Conservation (phyloP, 2,329 filamentous ascomycete genomes). For the Cladosporium sp. region DNA sequence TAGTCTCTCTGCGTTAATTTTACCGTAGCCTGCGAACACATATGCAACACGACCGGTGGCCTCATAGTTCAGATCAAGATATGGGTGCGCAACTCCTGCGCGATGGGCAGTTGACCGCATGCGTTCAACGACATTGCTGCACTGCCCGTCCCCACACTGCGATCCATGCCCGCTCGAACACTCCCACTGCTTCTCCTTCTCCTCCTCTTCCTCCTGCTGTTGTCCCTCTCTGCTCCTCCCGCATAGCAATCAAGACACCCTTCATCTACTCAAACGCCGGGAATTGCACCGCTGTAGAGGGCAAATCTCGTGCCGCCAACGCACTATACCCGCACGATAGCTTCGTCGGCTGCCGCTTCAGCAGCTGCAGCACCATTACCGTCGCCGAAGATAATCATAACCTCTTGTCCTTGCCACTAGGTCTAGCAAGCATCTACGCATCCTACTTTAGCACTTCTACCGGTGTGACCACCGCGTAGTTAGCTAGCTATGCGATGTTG, state of each 20-base stretch:
- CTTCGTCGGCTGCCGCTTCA: not conserved
- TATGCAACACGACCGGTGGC: too few relatives aligned
- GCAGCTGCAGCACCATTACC: not conserved
- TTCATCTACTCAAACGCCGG: not conserved
- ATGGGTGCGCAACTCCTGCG: too few relatives aligned
- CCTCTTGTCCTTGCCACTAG: not conserved
- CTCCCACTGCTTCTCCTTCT: too few relatives aligned
- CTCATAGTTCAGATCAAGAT: too few relatives aligned
- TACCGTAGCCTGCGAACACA: too few relatives aligned
- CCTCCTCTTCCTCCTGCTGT: too few relatives aligned
- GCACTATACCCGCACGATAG: not conserved
- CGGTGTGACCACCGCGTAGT: not conserved
- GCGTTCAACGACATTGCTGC: too few relatives aligned
- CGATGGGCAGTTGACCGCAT: too few relatives aligned
- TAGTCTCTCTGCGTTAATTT: too few relatives aligned
- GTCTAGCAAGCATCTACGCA: not conserved
- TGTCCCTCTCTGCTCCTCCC: not conserved
- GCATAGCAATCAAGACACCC: not conserved
- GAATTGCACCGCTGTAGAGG: not conserved
- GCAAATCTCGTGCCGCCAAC: not conserved
- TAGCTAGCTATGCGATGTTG: not conserved
- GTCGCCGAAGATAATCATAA: not conserved
- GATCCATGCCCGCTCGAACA: not conserved
- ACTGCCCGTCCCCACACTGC: not conserved
- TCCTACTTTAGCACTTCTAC: not conserved